Evolutionary conservation across 1,284 basidiomycete species (phyloP).

Genomic region (Ceratobasidium theobromae): DNA sequence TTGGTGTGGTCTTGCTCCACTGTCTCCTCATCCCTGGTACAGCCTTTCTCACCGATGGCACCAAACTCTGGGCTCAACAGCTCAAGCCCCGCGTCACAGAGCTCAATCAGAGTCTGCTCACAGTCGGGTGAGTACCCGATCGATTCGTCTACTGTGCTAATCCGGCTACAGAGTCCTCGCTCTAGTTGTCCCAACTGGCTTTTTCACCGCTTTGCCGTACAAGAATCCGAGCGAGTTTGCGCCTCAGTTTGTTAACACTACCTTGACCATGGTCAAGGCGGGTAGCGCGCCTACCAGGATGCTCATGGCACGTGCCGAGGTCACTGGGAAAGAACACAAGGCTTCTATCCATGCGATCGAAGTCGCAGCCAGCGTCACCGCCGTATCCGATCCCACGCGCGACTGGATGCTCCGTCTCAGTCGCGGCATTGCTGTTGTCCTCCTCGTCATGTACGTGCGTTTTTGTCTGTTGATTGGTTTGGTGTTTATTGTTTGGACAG

Average conservation of each 20-base stretch:
- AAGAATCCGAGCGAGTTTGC: constrained; percentile 10
- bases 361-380: constrained; percentile 9
- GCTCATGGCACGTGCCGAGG: too few species aligned
- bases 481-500: constrained; percentile 41
- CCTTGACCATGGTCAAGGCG: background rate
- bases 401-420: constrained; percentile 57
- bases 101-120: constrained; percentile 47
- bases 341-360: constrained; percentile 3
- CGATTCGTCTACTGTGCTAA: background rate
- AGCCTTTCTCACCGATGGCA: constrained; percentile 61
- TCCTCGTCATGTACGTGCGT: constrained; percentile 56
- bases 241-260: constrained; percentile 27
- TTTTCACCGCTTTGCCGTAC: constrained; percentile 54
- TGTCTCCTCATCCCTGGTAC: constrained; percentile 61
- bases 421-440: constrained; percentile 60
- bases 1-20: constrained; percentile 64
- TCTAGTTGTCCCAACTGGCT: constrained; percentile 61
- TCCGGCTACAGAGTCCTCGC: constrained; percentile 54
- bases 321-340: too few species aligned
- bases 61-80: constrained; percentile 53
- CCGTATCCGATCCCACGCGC: constrained; percentile 48
- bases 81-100: constrained; percentile 55
- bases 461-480: background rate
- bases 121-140: constrained; percentile 55
- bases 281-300: background rate